Base-by-base conservation (phyloP, 2,329 filamentous ascomycete species). In the Talaromyces atroroseus region DNA sequence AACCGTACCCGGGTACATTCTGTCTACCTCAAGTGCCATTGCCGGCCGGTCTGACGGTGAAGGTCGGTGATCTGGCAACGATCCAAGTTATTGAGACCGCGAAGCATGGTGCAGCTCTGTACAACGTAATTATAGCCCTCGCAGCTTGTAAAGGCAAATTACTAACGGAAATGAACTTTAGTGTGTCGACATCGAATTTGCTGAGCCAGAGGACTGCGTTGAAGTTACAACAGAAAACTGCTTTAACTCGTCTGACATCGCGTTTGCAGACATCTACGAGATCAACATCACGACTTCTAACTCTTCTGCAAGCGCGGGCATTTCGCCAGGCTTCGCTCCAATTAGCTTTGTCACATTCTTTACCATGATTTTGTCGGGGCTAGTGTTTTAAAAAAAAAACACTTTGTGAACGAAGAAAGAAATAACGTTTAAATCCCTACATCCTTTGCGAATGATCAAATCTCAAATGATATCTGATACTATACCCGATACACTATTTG, bases 181-280 rank as follows among this genome's bases (percentile, higher is more conserved):
- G 90, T 97, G 94, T 69, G 92, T 95, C 64, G 92, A 97, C 68
- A 95, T 97, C 66, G 92, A 88, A 48, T 95, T 97, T 65, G 89
- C 87, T 49, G 88, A 91, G 1, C 88, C 89, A 23, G 76, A 84
- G 65, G 87, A 95, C 68, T 84, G 95, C 50, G 78, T 77, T 56
- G 78, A 87, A 63, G 89, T 96, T 62, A 95, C 88, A 68, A 77
- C 80, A 58, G 80, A 83, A 14, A 96, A 96, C 75, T 97, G 92
- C 80, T 91, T 87, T 79, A 97, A 97, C 77, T 89, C 86, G 58
- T 85, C 82, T 47, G 78, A 89, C 56, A 84, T 96, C 64, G 82
- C 82, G 61, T 92, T 94, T 77, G 81, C 88, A 54, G 80, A 86
- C 61, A 78, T 96, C 62, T 96, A 90, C 78, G 68, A 68, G 2